Base-by-base conservation (phyloP, 371 early-diverging fungal genomes). In the Mycotypha africana region DNA sequence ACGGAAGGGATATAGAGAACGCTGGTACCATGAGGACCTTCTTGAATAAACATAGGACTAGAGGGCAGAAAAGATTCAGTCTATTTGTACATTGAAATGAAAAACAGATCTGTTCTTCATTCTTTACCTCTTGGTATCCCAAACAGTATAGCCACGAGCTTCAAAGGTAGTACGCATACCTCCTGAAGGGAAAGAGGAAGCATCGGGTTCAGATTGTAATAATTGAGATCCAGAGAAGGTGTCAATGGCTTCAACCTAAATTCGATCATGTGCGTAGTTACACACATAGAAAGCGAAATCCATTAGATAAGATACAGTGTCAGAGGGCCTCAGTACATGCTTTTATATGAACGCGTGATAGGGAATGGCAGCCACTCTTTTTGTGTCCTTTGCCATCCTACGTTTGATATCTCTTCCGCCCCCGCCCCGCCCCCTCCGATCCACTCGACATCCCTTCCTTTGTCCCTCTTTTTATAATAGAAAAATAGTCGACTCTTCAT, bases 181-280 rank as follows among this genome's bases (percentile, higher is more conserved):
- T 65, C 98, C 98, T 49, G 91, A 91, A 51, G 98, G 98, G 86
- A 98, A 98, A 38, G 92, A 92, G n/a, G 97, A 97, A 8, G 98
- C 98, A 78, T 98, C 98, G 36, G 98, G 97, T 74, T 98, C 98
- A 16, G 95, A 90, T 79, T 98, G 98, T 51, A 98, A 75, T 47
- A 98, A 81, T 73, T 95, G 92, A 47, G 89, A 84, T 31, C 98
- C 98, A 38, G 95, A 95, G 78, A 98, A 91, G 38, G 89, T 82
- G 52, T 96, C 96, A 46, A 98, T 83, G 37, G 95, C 84, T 22
- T 81, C 76, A 47, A 80, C 78, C 84, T 85, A 53, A 5, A 20
- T n/a, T n/a, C n/a, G n/a, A n/a, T n/a, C n/a, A n/a, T n/a, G n/a
- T n/a, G n/a, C n/a, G n/a, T n/a, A n/a, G n/a, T n/a, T n/a, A n/a